Evolutionary conservation across 176 grass and related monocot genomes (phyloP), one percentile per base, ranked within the genome.

Genomic region (Melocanna baccifera): DNA sequence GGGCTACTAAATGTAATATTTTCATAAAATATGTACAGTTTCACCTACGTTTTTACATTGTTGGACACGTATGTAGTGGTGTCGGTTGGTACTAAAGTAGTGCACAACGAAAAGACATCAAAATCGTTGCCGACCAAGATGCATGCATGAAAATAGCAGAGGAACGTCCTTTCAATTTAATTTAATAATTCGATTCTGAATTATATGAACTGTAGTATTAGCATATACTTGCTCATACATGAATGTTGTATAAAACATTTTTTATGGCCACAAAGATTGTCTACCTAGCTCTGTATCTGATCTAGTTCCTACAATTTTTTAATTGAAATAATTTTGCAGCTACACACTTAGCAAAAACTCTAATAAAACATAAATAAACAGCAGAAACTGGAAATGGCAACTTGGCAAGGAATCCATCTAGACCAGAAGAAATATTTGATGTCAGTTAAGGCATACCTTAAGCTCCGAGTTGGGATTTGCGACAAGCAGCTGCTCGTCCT

Each of bases 381-480:
- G 61, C 14, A 87, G n/a, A 62, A 88, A 46, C 51, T 40, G 58
- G 25, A 13, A 26, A 62, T 62, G 12, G 25, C 59, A 62, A 29
- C 41, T 42, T 42, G 41, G 58, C 4, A 25, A 62, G 12, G 13
- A 14, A 29, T 28, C 6, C 34, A 50, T 46, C 12, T 42, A 67
- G 14, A 4, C 5, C 12, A 30, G 1, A 7, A 64, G 9, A 65
- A 66, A 59, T 41, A 41, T 56, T 52, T 80, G 52, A n/a, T 41
- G 0, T 66, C 26, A 34, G 8, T 25, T 12, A 67, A 68, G 40
- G 43, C 52, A 20, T 92, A 97, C 94, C 91, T 94, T 94, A 84
- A 90, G 71, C 30, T 99, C 93, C 25, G 91, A 94, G 58, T 84
- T 87, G 59, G 91, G 85, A 87, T 86, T 82, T 64, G 83, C 73